Conservation (phyloP, 2,329 filamentous ascomycete species). For the Stachybotrys chlorohalonatus region DNA sequence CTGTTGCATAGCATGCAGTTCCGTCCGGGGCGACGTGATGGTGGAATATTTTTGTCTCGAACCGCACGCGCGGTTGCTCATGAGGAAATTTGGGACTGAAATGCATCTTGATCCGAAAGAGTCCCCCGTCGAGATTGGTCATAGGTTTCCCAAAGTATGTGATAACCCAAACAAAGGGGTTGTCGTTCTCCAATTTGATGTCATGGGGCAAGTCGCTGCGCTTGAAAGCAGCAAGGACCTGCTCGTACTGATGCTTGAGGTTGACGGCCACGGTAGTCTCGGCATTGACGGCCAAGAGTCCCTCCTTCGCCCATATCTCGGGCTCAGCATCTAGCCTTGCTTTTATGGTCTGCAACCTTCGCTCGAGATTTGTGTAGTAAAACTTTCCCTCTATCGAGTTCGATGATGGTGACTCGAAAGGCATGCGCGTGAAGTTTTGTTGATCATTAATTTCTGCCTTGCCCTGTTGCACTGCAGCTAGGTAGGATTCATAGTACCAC, state of each 20-base stretch:
- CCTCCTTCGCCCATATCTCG: conserved; percentile 60
- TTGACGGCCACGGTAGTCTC: conserved; percentile 72
- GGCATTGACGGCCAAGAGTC: conserved; percentile 44
- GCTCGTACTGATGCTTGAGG: conserved; percentile 75
- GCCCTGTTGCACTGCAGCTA: conserved; percentile 59
- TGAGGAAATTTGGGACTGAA: conserved; percentile 82
- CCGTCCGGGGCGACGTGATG: conserved; percentile 76
- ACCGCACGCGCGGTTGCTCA: conserved; percentile 74
- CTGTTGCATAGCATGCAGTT: conserved; percentile 72
- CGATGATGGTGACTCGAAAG: conserved; percentile 61
- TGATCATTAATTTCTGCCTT: conserved; percentile 54
- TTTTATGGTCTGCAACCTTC: conserved; percentile 61
- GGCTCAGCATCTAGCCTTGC: conserved; percentile 64
- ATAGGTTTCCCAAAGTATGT: conserved; percentile 88
- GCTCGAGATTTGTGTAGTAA: conserved; percentile 66
- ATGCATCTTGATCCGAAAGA: conserved; percentile 71
- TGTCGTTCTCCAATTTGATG: conserved; percentile 66
- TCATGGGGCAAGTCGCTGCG: conserved; percentile 63
- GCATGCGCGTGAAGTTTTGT: conserved; percentile 66
- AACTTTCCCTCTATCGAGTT: conserved; percentile 86
- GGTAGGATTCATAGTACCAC: conserved; percentile 91
- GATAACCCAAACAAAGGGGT: conserved; percentile 82
- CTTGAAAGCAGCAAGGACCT: conserved; percentile 69
- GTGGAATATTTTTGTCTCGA: conserved; percentile 79
- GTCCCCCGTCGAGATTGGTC: conserved; percentile 86